A percentile compares a stretch with the other conserved stretches of the same genome.
These are phyloP conservation scores for Dicorynia guianensis DNA, from an alignment of 306 rosid species.

Conservation along the genomic window DNA sequence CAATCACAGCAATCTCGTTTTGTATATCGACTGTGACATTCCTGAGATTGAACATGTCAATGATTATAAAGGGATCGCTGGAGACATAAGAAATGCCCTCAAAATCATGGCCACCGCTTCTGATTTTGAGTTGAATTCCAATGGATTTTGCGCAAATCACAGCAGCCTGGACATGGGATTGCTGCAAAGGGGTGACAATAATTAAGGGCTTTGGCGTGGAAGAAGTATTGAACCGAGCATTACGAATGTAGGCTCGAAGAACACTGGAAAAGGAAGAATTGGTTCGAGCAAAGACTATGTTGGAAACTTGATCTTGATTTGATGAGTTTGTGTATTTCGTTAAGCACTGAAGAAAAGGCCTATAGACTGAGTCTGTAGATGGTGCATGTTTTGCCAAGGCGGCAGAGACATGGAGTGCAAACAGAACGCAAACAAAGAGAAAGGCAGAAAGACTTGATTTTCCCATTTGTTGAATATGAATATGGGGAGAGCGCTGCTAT, in stretches of 20 bases:
- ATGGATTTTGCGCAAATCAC: conserved; percentile 61
- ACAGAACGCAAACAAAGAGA: conserved; percentile 31
- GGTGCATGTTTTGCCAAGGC: conserved; percentile 39
- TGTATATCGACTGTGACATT: conserved; percentile 52
- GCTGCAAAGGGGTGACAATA: conserved; percentile 59
- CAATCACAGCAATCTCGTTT: conserved; percentile 58
- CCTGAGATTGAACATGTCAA: conserved; percentile 77
- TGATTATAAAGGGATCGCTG: conserved; percentile 60
- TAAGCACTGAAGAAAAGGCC: conserved; percentile 62
- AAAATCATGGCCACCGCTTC: conserved; percentile 89
- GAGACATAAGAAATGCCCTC: conserved; percentile 80
- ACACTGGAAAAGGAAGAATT: conserved; percentile 62
- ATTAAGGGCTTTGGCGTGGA: conserved; percentile 69
- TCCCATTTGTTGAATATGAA: conserved; percentile 28
- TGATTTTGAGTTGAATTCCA: conserved; percentile 60
- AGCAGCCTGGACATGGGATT: conserved; percentile 64
- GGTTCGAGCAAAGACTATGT: conserved; percentile 44
- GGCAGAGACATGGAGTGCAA: conserved; percentile 37
- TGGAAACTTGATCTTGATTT: conserved; percentile 34
- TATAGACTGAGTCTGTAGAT: conserved; percentile 50
- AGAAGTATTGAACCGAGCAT: conserved; percentile 76
- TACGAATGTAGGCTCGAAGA: conserved; percentile 74
- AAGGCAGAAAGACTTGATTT: conserved; percentile 1
- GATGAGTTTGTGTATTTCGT: conserved; percentile 46
- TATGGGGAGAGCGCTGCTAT: too few relatives aligned